These are phyloP conservation scores for Coemansia sp. DNA, from an alignment of 192 early-diverging fungal species.

Conservation along the genomic window DNA sequence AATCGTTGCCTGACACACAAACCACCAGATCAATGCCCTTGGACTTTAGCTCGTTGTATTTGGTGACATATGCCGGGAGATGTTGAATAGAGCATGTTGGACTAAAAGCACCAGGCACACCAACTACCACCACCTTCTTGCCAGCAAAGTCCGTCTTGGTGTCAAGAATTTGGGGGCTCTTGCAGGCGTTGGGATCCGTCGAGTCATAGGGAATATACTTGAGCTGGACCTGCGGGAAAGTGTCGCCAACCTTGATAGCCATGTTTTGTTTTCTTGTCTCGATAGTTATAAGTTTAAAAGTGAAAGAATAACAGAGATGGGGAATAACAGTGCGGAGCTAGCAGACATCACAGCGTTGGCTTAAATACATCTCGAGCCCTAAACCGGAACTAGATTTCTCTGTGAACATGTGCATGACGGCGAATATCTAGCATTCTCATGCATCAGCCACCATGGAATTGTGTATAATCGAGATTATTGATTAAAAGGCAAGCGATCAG, in stretches of 20 bases:
- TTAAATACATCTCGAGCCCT: neutral
- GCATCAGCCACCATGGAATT: too few relatives aligned
- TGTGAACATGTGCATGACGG: too few relatives aligned
- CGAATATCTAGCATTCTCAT: too few relatives aligned
- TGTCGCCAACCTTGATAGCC: slow-evolving; percentile 54
- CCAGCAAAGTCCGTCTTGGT: slow-evolving; percentile 49
- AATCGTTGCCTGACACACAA: slow-evolving; percentile 49
- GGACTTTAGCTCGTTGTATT: slow-evolving; percentile 31
- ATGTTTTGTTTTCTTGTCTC: slow-evolving; percentile 7
- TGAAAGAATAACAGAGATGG: neutral
- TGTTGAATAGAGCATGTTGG: slow-evolving; percentile 46
- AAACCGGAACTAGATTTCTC: neutral
- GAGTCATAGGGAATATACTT: slow-evolving; percentile 57
- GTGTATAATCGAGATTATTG: too few relatives aligned
- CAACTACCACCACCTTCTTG: slow-evolving; percentile 45
- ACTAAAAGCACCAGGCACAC: slow-evolving; percentile 42
- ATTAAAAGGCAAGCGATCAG: too few relatives aligned
- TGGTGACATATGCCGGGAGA: slow-evolving; percentile 29
- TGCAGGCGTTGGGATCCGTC: slow-evolving; percentile 52
- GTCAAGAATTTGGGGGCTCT: slow-evolving; percentile 28
- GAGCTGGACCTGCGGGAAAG: slow-evolving; percentile 58
- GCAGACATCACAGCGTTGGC: too few relatives aligned
- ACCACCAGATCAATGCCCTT: slow-evolving; percentile 49
- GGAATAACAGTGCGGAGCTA: neutral
- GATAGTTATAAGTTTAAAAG: neutral